Percentiles rank a stretch among this genome's conserved stretches.
Conservation (phyloP, 2,329 filamentous ascomycete genomes). For the Exophiala oligosperma region DNA sequence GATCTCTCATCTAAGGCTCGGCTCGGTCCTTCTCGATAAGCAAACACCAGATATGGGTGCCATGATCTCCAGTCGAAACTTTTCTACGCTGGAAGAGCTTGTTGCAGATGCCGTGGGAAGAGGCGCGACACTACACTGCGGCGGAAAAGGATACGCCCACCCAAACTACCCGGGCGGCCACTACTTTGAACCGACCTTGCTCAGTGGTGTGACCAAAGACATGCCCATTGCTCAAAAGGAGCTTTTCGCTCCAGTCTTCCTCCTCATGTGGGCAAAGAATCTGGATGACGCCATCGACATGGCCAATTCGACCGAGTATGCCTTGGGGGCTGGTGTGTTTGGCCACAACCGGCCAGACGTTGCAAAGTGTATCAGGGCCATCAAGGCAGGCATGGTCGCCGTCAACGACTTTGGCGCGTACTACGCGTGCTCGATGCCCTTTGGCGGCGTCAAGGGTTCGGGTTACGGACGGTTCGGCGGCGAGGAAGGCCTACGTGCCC, state of each 20-base stretch:
- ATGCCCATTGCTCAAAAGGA: conserved; percentile 91
- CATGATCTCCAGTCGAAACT: conserved; percentile 78
- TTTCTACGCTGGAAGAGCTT: conserved; percentile 72
- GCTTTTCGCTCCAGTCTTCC: conserved; percentile 88
- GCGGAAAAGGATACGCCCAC: conserved; percentile 71
- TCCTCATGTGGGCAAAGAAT: conserved; percentile 73
- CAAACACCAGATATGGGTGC: conserved; percentile 72
- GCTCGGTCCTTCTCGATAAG: conserved; percentile 60
- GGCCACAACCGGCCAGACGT: conserved; percentile 67
- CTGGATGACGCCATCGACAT: conserved; percentile 69
- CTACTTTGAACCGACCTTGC: conserved; percentile 88
- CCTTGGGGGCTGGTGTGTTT: conserved; percentile 86
- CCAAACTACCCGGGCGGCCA: conserved; percentile 74
- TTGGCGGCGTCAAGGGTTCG: conserved; percentile 78
- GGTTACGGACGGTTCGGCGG: conserved; percentile 93
- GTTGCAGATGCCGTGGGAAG: conserved; percentile 73
- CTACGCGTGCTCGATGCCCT: conserved; percentile 92
- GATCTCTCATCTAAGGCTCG: conserved; percentile 73
- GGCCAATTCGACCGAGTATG: conserved; percentile 82
- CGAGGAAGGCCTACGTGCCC: conserved; percentile 76
- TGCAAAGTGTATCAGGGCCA: conserved; percentile 62
- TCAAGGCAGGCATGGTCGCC: conserved; percentile 85
- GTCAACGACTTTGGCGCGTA: conserved; percentile 94
- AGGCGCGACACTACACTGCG: conserved; percentile 79
- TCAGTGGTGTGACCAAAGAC: conserved; percentile 79